Evolutionary conservation across 129 eudicot genomes (phyloP).

Genomic region (Flaveria robusta): DNA sequence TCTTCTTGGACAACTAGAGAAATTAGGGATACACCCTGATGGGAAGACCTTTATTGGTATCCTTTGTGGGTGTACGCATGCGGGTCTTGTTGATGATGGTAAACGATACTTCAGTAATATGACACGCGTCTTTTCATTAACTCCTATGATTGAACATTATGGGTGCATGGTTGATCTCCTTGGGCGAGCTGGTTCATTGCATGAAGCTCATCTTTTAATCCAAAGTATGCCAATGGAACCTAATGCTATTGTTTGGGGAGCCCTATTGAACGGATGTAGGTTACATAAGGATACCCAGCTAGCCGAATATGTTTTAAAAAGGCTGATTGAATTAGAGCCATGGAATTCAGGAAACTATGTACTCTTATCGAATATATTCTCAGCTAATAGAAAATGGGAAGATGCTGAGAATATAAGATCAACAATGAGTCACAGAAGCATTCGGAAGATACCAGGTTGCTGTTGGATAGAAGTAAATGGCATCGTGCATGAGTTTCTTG

Average conservation of each 20-base stretch:
- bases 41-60: slow-evolving; percentile 77
- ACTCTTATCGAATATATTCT: slow-evolving; percentile 73
- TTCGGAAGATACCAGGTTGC: slow-evolving; percentile 71
- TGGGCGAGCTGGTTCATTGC: slow-evolving; percentile 69
- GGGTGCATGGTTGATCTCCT: slow-evolving; percentile 92
- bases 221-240: slow-evolving; percentile 78
- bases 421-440: slow-evolving; percentile 47
- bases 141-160: slow-evolving; percentile 69
- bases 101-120: slow-evolving; percentile 53
- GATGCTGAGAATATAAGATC: slow-evolving; percentile 67
- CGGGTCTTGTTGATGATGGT: slow-evolving; percentile 83
- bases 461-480: slow-evolving; percentile 93
- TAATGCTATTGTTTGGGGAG: slow-evolving; percentile 91
- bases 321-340: slow-evolving; percentile 65
- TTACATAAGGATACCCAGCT: slow-evolving; percentile 65
- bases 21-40: slow-evolving; percentile 63
- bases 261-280: slow-evolving; percentile 81
- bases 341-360: slow-evolving; percentile 87
- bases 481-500: slow-evolving; percentile 72
- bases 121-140: slow-evolving; percentile 43
- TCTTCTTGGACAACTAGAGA: slow-evolving; percentile 58
- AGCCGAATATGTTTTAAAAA: slow-evolving; percentile 71
- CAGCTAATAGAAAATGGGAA: slow-evolving; percentile 73
- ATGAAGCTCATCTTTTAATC: slow-evolving; percentile 64
- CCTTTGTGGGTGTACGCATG: slow-evolving; percentile 83